Base-by-base conservation (phyloP, 164 flowering plant genomes). In the Echeveria elegans region DNA sequence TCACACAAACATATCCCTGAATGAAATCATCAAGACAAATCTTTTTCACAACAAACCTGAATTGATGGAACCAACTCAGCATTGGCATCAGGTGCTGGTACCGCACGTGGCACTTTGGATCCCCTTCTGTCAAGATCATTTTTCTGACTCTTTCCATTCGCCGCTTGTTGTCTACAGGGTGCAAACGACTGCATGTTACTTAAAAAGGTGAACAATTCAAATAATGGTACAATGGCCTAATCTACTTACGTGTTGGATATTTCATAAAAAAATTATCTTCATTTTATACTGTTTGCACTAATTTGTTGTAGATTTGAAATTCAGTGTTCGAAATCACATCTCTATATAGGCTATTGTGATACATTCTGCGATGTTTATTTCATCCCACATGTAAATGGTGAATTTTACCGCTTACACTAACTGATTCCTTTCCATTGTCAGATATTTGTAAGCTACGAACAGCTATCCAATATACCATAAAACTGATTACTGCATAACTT, bases 71-170 rank as follows among this genome's bases (percentile, higher is more conserved):
- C 81, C 62, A 94, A 69, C 67, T 94, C 99, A 37, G 99, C 99
- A 83, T 94, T 94, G 40, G 99, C 97, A 77, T 88, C 92, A 67
- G 99, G 97, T 29, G 97, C 97, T 23, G 97, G 97, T 62, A 86
- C 64, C 16, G 97, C 97, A 66, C 87, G 85, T 58, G 93, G 85
- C 65, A 88, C 97, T 74, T 87, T 82, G 56, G 77, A 67, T 74
- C 75, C 90, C 80, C 79, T 90, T 74, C 85, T 84, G 71, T 86
- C 90, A 41, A 63, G 80, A 56, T 88, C 92, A 52, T 56, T 28
- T 70, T 82, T 81, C 56, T 80, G 88, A 41, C 81, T 86, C 80
- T 85, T 91, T 67, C 70, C 77, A 66, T 84, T 86, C 24, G 79
- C 79, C 47, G 85, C 84, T 72, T 80, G 84, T 85, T 78, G 90